phyloP scores from a whole-genome alignment of 2,329 filamentous ascomycete genomes.

The Emmonsia crescens region DNA sequence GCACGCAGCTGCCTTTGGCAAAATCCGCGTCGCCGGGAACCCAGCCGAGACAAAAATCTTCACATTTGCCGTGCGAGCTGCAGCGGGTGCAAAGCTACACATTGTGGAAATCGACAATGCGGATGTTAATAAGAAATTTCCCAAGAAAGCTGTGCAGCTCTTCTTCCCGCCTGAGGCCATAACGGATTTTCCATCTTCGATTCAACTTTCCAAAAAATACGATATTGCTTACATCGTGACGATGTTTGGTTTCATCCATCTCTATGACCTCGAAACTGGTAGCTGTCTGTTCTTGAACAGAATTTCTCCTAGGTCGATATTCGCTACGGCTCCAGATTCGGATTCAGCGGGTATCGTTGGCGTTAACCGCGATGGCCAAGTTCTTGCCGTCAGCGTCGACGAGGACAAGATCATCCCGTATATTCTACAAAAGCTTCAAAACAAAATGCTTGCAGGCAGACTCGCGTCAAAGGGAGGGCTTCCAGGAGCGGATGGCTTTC shows the following conservation, averaged over 20 bases:
- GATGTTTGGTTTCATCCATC: slow-evolving; percentile 97
- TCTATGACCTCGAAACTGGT: slow-evolving; percentile 94
- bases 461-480: slow-evolving; percentile 88
- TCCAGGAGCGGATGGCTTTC: slow-evolving; percentile 86
- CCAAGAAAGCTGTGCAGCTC: slow-evolving; percentile 94
- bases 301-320: slow-evolving; percentile 98
- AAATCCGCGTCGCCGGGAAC: slow-evolving; percentile 76
- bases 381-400: slow-evolving; percentile 86
- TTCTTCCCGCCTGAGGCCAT: slow-evolving; percentile 94
- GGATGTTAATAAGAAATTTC: slow-evolving; percentile 75
- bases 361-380: slow-evolving; percentile 96
- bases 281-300: slow-evolving; percentile 99
- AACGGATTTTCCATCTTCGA: slow-evolving; percentile 95
- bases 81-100: slow-evolving; percentile 86
- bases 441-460: slow-evolving; percentile 87
- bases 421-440: slow-evolving; percentile 90
- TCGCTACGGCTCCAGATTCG: slow-evolving; percentile 77
- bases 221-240: slow-evolving; percentile 95
- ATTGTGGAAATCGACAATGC: slow-evolving; percentile 95
- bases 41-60: slow-evolving; percentile 89
- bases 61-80: slow-evolving; percentile 86
- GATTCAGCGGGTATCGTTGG: slow-evolving; percentile 81
- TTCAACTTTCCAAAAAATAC: slow-evolving; percentile 95
- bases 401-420: slow-evolving; percentile 88
- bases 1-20: slow-evolving; percentile 89